These are phyloP conservation scores for Chaetomiaceae sp. DNA, from an alignment of 2,329 filamentous ascomycete species.

Conservation along the genomic window DNA sequence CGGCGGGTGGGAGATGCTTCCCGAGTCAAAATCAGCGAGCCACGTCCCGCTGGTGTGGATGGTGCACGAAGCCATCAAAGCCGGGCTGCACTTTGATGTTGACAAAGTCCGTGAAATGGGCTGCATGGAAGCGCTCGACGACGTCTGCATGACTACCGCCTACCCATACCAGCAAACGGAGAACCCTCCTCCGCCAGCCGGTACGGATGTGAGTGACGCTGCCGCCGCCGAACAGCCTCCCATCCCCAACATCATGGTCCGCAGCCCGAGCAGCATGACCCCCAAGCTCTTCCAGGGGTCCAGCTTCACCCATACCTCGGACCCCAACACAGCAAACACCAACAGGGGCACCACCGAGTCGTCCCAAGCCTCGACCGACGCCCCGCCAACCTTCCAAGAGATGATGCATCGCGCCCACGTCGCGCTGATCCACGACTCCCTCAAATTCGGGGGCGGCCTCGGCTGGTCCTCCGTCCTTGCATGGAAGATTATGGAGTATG, in stretches of 20 bases:
- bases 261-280: conserved; percentile 22
- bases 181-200: background rate
- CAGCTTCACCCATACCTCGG: background rate
- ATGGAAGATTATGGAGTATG: conserved; percentile 70
- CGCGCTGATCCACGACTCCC: conserved; percentile 63
- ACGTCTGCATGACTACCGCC: conserved; percentile 21
- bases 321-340: background rate
- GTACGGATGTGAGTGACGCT: background rate
- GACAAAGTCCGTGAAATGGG: conserved; percentile 63
- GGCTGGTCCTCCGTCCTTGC: conserved; percentile 50
- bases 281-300: conserved; percentile 20
- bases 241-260: conserved; percentile 25
- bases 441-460: conserved; percentile 59
- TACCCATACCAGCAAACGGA: background rate
- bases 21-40: conserved; percentile 56
- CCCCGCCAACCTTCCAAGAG: conserved; percentile 44
- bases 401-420: conserved; percentile 54
- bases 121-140: conserved; percentile 46
- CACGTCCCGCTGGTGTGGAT: conserved; percentile 64
- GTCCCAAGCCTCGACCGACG: background rate
- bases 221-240: background rate
- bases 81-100: conserved; percentile 66
- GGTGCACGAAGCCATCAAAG: conserved; percentile 53
- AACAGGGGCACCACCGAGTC: background rate
- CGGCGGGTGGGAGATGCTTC: conserved; percentile 63